Conservation (phyloP, 371 early-diverging fungal species). For the Mortierella sp. region DNA sequence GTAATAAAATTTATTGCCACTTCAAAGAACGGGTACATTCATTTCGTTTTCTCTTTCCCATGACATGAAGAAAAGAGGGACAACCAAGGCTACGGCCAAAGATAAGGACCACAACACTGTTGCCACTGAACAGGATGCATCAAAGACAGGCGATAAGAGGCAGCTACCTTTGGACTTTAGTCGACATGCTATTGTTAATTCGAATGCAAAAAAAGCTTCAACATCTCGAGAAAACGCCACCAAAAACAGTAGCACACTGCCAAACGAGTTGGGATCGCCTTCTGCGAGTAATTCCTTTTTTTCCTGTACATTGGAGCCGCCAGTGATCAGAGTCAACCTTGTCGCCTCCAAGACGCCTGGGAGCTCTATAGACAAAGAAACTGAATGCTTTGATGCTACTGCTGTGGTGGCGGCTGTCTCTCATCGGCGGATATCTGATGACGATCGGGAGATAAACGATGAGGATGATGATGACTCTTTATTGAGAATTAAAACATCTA, state of each 20-base stretch:
- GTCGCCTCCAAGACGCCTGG: background rate
- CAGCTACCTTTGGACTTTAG: constrained; percentile 54
- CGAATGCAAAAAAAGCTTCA: constrained; percentile 20
- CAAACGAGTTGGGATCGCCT: background rate
- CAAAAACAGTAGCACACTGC: constrained; percentile 15
- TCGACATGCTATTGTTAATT: constrained; percentile 37
- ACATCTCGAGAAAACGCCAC: constrained; percentile 29
- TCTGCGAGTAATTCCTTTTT: background rate
- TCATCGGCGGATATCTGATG: background rate
- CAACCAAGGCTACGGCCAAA: constrained; percentile 3
- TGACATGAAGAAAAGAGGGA: constrained; percentile 33
- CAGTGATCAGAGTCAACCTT: constrained; percentile 37
- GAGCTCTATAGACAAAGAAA: background rate
- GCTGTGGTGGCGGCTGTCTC: background rate
- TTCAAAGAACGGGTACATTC: background rate
- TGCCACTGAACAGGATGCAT: background rate
- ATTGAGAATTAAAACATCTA: background rate
- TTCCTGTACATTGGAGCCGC: constrained; percentile 16
- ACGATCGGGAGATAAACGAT: background rate
- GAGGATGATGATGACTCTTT: constrained; percentile 11
- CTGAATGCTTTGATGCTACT: background rate
- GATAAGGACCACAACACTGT: background rate
- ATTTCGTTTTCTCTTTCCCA: constrained; percentile 1
- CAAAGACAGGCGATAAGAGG: constrained; percentile 30
- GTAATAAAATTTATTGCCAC: background rate